A percentile compares a stretch with the other conserved stretches of the same genome.
phyloP scores from a whole-genome alignment of 1,139 yeast genomes.

The Meyerozyma sp. region DNA sequence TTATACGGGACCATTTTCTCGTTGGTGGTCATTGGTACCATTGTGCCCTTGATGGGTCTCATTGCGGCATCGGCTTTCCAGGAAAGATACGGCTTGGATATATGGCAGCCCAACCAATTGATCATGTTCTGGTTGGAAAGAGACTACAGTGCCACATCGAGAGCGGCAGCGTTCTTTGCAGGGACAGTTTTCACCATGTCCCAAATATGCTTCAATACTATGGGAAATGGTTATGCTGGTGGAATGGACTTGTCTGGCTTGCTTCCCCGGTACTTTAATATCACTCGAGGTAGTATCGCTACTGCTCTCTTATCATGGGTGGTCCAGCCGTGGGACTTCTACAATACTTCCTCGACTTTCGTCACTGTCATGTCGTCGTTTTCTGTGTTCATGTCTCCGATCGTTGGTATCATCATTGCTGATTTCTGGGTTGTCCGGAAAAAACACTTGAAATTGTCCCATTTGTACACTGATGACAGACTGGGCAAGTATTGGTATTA shows the following conservation, averaged over 20 bases:
- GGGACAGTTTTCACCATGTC: slow-evolving; percentile 41
- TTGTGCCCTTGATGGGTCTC: slow-evolving; percentile 35
- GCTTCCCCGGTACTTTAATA: slow-evolving; percentile 44
- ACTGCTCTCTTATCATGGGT: slow-evolving; percentile 39
- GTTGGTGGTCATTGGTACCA: slow-evolving; percentile 25
- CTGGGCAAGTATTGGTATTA: slow-evolving; percentile 6
- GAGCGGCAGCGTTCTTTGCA: slow-evolving; percentile 45
- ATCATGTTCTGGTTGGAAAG: slow-evolving; percentile 22
- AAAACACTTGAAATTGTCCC: slow-evolving; percentile 4
- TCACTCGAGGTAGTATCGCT: slow-evolving; percentile 44
- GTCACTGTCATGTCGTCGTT: slow-evolving; percentile 27
- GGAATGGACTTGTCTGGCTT: slow-evolving; percentile 50
- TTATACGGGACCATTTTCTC: slow-evolving; percentile 21
- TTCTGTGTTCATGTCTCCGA: slow-evolving; percentile 31
- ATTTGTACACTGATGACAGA: slow-evolving; percentile 4
- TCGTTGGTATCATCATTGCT: slow-evolving; percentile 28
- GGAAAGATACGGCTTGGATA: slow-evolving; percentile 21
- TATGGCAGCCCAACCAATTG: slow-evolving; percentile 36
- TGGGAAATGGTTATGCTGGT: slow-evolving; percentile 48
- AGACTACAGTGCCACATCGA: slow-evolving; percentile 31
- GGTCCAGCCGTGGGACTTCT: slow-evolving; percentile 46
- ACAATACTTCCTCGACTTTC: slow-evolving; percentile 37
- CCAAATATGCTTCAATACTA: slow-evolving; percentile 42
- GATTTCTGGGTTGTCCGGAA: slow-evolving; percentile 35
- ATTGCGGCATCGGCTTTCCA: slow-evolving; percentile 25